These are phyloP conservation scores for Carex pumila DNA, from an alignment of 176 grass and related monocot species.

Conservation along the genomic window DNA sequence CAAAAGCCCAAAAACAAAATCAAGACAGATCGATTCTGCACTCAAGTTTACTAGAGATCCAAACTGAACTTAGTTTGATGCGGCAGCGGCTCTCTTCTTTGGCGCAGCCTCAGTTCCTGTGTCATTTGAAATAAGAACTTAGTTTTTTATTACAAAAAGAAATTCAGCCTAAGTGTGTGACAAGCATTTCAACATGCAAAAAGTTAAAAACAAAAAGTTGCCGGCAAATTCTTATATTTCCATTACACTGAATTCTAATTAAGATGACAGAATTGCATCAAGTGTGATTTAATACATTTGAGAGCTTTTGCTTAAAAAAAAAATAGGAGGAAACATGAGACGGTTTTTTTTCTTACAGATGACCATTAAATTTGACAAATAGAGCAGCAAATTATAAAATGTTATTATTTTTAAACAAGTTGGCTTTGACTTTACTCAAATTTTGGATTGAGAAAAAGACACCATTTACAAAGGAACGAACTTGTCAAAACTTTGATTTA, in stretches of 20 bases:
- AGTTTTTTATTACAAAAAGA: background rate
- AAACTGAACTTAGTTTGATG: conserved; percentile 26
- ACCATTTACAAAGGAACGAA: background rate
- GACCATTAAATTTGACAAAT: background rate
- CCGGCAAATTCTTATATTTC: background rate
- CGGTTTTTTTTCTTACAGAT: background rate
- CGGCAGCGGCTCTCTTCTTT: conserved; percentile 51
- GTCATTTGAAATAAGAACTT: background rate
- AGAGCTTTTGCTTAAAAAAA: too few relatives aligned
- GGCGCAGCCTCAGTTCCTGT: conserved; percentile 55
- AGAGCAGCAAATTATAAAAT: background rate
- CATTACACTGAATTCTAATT: background rate
- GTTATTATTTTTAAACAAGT: too few relatives aligned
- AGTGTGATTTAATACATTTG: too few relatives aligned
- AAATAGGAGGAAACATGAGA: too few relatives aligned
- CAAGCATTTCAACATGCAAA: background rate
- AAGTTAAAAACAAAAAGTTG: background rate
- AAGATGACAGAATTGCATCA: background rate
- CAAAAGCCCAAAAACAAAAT: conserved; percentile 14
- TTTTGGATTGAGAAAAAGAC: background rate
- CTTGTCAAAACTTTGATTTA: too few relatives aligned
- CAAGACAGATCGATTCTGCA: conserved; percentile 20
- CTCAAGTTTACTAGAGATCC: background rate
- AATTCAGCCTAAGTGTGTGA: background rate
- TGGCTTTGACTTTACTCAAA: background rate